Conservation (phyloP, 2,329 filamentous ascomycete species). For the Xylaria sp. region DNA sequence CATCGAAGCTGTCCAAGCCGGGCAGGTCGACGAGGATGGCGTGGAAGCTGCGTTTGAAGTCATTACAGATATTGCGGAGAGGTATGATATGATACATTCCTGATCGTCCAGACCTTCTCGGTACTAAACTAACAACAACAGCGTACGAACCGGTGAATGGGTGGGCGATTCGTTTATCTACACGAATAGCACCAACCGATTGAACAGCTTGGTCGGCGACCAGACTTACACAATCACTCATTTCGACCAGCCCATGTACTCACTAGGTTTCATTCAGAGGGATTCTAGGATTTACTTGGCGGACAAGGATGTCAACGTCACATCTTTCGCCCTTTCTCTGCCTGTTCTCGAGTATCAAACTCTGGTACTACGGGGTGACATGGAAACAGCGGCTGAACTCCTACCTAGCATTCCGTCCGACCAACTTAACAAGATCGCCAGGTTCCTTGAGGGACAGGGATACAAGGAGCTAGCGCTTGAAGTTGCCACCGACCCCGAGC, state of each 20-base stretch:
- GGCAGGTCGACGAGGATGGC: conserved; percentile 86
- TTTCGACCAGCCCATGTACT: conserved; percentile 95
- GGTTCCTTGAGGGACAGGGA: conserved; percentile 96
- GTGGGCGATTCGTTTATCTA: conserved; percentile 99
- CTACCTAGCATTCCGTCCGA: conserved; percentile 86
- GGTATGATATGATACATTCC: conserved; percentile 58
- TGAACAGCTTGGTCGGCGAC: conserved; percentile 98
- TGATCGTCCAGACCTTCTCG: not conserved
- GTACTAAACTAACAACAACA: conserved; percentile 56
- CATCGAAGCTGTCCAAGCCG: conserved; percentile 81
- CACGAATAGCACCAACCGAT: conserved; percentile 93
- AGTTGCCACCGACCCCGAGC: conserved; percentile 92
- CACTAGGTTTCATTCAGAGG: conserved; percentile 92
- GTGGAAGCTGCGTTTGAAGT: conserved; percentile 97
- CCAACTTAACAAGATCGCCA: conserved; percentile 97
- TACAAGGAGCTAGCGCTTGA: conserved; percentile 96
- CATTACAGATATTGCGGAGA: conserved; percentile 94
- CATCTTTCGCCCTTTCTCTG: conserved; percentile 89
- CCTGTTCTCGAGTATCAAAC: conserved; percentile 98
- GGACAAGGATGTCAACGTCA: conserved; percentile 93
- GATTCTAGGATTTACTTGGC: conserved; percentile 95
- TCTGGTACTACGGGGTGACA: conserved; percentile 89
- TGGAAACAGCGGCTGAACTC: conserved; percentile 89
- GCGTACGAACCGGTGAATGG: conserved; percentile 95
- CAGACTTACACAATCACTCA: conserved; percentile 98